Evolutionary conservation across 176 grass and related monocot genomes (phyloP), one percentile per base, ranked within the genome.

Genomic region (Raddia distichophylla): DNA sequence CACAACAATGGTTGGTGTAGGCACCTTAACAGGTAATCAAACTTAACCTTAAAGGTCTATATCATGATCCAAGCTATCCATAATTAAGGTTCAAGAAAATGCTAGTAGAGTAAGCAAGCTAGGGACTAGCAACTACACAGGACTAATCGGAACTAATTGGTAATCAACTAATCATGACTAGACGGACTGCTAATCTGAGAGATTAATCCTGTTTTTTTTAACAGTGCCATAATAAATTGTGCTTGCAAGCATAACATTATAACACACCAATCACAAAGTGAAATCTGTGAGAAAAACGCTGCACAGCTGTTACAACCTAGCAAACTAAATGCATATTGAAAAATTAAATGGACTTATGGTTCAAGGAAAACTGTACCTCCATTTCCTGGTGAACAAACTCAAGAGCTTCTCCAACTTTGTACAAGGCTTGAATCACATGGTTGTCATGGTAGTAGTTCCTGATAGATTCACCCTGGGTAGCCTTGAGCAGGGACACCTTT

Each of bases 401-500:
- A 2, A 96, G 93, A 5, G 90, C 93, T 37, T 99, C 97, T 11
- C 91, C 93, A 34, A 93, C 97, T 74, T 99, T 96, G 93, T 99
- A 91, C 48, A 99, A 71, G 5, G 97, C 97, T 74, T 99, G 97
- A 72, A 99, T 99, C 32, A 99, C 97, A 74, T 99, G 97, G 72
- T 86, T 89, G 27, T 99, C 93, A 55, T 99, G 97, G 82, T 99
- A 99, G 85, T 99, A 99, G 54, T 99, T 99, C 69, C 93, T 90
- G 79, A 99, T 72, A 57, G 93, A 73, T 40, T 99, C 91, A 4
- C 97, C 97, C 72, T 99, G 97, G 17, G 97, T 99, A 5, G 93
- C 93, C 91, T 99, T 99, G 44, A 99, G 93, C 35, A 99, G 77
- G 46, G 97, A 99, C 32, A 99, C 89, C 89, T 96, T 99, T 0